A percentile compares a stretch with the other conserved stretches of the same genome.
Conservation (phyloP, 1,139 yeast species). For the Casaregolazyma lundiana region DNA sequence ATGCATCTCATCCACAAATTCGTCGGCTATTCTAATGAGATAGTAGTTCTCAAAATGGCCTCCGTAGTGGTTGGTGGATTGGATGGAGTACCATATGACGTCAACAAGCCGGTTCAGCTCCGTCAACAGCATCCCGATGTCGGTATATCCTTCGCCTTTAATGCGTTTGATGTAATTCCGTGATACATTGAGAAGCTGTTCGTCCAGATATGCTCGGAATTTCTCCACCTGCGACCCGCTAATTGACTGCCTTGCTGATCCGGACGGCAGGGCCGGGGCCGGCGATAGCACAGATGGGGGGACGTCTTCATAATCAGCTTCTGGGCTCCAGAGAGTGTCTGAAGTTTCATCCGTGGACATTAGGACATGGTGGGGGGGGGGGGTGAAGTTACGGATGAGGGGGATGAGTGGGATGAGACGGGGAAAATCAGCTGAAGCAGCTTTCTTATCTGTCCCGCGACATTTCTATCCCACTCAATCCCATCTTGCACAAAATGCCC, state of each 20-base stretch:
- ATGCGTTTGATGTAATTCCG: conserved; percentile 61
- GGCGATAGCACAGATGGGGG: conserved; percentile 11
- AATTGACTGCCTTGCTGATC: conserved; percentile 12
- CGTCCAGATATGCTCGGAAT: conserved; percentile 58
- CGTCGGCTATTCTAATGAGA: conserved; percentile 58
- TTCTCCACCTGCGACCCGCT: conserved; percentile 52
- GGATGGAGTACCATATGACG: conserved; percentile 54
- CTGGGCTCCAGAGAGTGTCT: conserved; percentile 4
- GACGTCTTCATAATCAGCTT: conserved; percentile 10
- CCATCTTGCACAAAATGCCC: no score
- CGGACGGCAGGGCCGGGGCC: conserved; percentile 1
- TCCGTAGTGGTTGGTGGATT: conserved; percentile 15
- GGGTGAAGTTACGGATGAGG: not conserved
- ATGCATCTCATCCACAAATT: conserved; percentile 50
- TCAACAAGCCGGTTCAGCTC: conserved; percentile 48
- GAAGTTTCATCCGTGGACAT: not conserved
- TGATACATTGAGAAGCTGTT: conserved; percentile 52
- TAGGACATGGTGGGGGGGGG: not conserved
- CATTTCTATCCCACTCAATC: no score
- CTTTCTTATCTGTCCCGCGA: no score
- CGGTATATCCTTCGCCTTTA: conserved; percentile 37
- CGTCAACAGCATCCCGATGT: conserved; percentile 40
- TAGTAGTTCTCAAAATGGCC: conserved; percentile 52
- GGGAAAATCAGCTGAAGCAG: no score
- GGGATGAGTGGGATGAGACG: no score